These are phyloP conservation scores for Pseudozyma pruni DNA, from an alignment of 1,284 basidiomycete species.

Conservation along the genomic window DNA sequence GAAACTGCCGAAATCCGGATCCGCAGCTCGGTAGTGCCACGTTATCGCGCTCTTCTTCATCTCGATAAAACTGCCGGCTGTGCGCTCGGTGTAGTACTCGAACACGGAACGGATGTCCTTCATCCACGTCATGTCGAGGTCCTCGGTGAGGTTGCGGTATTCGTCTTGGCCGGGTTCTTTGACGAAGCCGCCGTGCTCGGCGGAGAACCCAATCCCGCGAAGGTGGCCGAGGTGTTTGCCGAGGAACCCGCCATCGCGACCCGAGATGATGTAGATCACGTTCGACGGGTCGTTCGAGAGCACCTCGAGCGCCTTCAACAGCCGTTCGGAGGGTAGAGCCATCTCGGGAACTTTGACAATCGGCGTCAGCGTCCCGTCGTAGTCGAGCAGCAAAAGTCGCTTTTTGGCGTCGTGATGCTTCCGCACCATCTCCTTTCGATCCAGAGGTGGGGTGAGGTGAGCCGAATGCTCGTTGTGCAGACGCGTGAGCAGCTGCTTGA, in stretches of 20 bases:
- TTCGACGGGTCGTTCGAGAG: constrained; percentile 85
- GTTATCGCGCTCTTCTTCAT: constrained; percentile 96
- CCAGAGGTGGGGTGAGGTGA: constrained; percentile 85
- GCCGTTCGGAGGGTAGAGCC: constrained; percentile 82
- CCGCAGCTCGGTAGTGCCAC: constrained; percentile 93
- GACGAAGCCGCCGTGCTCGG: constrained; percentile 95
- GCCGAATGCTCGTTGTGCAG: constrained; percentile 84
- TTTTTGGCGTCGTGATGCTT: constrained; percentile 80
- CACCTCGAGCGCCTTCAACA: constrained; percentile 79
- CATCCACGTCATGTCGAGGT: constrained; percentile 98
- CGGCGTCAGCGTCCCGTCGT: constrained; percentile 95
- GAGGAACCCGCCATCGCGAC: constrained; percentile 92
- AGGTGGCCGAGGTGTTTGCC: constrained; percentile 91
- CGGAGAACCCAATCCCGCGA: constrained; percentile 84
- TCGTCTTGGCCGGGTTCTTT: constrained; percentile 75
- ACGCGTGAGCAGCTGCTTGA: constrained; percentile 86
- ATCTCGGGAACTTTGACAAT: constrained; percentile 93
- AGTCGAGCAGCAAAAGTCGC: constrained; percentile 93
- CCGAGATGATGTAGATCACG: constrained; percentile 95
- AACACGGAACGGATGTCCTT: constrained; percentile 93
- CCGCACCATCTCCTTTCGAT: constrained; percentile 75
- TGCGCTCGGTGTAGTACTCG: constrained; percentile 92
- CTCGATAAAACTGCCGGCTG: constrained; percentile 94
- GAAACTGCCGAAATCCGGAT: constrained; percentile 87
- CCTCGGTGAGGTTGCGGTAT: constrained; percentile 90